A percentile compares a stretch with the other conserved stretches of the same genome.
These are phyloP conservation scores for Aspergillus pseudoglaucus DNA, from an alignment of 2,329 filamentous ascomycete species.

Conservation along the genomic window DNA sequence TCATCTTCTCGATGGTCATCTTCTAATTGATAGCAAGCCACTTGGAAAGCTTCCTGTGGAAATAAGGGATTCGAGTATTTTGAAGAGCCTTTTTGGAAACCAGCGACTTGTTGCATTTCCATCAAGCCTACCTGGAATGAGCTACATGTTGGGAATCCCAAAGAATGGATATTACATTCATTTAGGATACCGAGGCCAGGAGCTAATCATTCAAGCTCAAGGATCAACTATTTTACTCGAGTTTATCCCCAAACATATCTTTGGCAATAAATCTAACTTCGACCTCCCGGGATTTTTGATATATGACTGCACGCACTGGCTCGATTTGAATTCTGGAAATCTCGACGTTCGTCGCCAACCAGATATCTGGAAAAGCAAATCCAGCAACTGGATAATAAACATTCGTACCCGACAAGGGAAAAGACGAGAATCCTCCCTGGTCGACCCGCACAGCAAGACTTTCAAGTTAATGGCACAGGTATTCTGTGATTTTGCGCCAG, in stretches of 20 bases:
- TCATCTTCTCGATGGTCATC: slow-evolving; percentile 42
- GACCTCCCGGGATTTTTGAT: not conserved
- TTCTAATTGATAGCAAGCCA: slow-evolving; percentile 45
- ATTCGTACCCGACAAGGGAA: slow-evolving; percentile 18
- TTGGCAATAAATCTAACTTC: not conserved
- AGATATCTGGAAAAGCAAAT: slow-evolving; percentile 34
- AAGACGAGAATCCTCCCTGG: slow-evolving; percentile 28
- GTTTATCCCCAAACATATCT: not conserved
- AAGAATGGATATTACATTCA: slow-evolving; percentile 45
- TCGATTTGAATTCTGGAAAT: slow-evolving; percentile 26
- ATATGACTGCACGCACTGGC: not conserved
- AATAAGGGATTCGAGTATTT: slow-evolving; percentile 38
- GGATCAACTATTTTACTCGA: slow-evolving; percentile 2
- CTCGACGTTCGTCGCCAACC: slow-evolving; percentile 49
- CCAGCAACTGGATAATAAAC: slow-evolving; percentile 38
- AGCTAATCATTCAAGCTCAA: slow-evolving; percentile 42
- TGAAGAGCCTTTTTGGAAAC: slow-evolving; percentile 50
- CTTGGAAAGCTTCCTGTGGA: slow-evolving; percentile 49
- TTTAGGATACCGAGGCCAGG: slow-evolving; percentile 43
- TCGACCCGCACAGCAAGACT: slow-evolving; percentile 45
- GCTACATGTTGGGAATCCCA: slow-evolving; percentile 38
- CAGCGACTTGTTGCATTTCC: slow-evolving; percentile 47
- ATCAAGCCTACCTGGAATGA: slow-evolving; percentile 49
- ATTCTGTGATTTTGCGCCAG: slow-evolving; percentile 47
- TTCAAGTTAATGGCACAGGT: slow-evolving; percentile 37